These are phyloP conservation scores for Parafenestella ontariensis DNA, from an alignment of 2,329 filamentous ascomycete species.

Conservation along the genomic window DNA sequence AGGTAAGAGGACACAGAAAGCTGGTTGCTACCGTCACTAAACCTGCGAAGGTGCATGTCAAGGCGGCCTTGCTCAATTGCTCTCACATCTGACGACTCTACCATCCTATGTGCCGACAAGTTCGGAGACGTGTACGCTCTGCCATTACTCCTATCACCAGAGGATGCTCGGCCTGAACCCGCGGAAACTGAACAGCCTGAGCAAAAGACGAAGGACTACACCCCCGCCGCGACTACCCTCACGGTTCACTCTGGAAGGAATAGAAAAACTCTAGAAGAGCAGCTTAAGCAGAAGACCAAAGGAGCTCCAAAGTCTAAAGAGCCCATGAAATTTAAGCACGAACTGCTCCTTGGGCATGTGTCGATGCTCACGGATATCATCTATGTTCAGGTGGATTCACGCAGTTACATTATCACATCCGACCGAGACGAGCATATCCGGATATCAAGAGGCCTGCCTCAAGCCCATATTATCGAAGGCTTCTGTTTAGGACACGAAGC, in stretches of 20 bases:
- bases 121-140: constrained; percentile 95
- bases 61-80: constrained; percentile 83
- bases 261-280: constrained; percentile 63
- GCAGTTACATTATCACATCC: constrained; percentile 69
- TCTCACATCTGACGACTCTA: constrained; percentile 71
- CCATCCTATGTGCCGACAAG: constrained; percentile 87
- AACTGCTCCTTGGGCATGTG: constrained; percentile 87
- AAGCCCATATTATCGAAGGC: constrained; percentile 85
- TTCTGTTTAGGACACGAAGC: constrained; percentile 89
- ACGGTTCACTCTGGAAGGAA: constrained; percentile 71
- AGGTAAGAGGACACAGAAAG: constrained; percentile 59
- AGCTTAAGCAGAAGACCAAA: constrained; percentile 56
- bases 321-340: constrained; percentile 70
- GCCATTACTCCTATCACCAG: constrained; percentile 66
- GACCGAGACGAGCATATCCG: constrained; percentile 87
- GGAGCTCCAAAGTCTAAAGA: constrained; percentile 56
- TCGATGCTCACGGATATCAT: constrained; percentile 86
- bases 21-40: constrained; percentile 14
- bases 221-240: constrained; percentile 62
- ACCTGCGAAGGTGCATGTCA: constrained; percentile 73
- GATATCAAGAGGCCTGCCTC: constrained; percentile 79
- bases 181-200: constrained; percentile 25
- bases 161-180: constrained; percentile 37
- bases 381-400: constrained; percentile 58
- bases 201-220: constrained; percentile 51